Evolutionary conservation across 768 basidiomycete genomes (phyloP).

Genomic region (Cubamyces lactineus): DNA sequence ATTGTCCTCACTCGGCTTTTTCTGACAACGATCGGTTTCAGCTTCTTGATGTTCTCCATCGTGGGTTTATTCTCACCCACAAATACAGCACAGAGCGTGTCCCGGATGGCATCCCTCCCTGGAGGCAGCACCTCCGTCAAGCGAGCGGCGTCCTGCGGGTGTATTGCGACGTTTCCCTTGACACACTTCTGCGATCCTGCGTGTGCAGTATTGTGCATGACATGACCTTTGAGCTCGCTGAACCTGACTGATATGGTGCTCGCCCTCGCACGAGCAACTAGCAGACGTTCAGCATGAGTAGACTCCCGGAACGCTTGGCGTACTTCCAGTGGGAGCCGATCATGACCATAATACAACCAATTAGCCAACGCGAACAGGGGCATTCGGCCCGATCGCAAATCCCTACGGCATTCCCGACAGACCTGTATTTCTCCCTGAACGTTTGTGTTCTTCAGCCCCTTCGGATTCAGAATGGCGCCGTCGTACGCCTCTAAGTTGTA

Average conservation of each 20-base stretch:
- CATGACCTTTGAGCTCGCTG: neutral
- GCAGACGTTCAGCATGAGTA: neutral
- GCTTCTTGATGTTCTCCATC: neutral
- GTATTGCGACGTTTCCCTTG: neutral
- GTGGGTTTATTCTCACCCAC: neutral
- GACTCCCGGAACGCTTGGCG: constrained; percentile 4
- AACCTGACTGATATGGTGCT: neutral
- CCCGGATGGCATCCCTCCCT: neutral
- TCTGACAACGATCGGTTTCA: neutral
- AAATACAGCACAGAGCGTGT: neutral
- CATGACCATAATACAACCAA: constrained; percentile 29
- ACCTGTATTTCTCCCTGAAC: too few relatives aligned
- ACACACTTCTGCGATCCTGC: neutral
- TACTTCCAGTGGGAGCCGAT: constrained; percentile 7
- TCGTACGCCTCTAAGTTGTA: too few relatives aligned
- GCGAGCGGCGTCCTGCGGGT: neutral
- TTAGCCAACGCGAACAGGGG: constrained; percentile 5
- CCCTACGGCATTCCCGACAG: too few relatives aligned
- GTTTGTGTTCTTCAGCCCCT: too few relatives aligned
- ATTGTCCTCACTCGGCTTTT: neutral
- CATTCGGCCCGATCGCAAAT: too few relatives aligned
- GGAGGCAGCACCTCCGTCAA: neutral
- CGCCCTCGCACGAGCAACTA: neutral
- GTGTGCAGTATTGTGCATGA: neutral
- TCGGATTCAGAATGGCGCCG: too few relatives aligned